Conservation (phyloP, 495 filamentous ascomycete species). For the Aspergillus affinis region DNA sequence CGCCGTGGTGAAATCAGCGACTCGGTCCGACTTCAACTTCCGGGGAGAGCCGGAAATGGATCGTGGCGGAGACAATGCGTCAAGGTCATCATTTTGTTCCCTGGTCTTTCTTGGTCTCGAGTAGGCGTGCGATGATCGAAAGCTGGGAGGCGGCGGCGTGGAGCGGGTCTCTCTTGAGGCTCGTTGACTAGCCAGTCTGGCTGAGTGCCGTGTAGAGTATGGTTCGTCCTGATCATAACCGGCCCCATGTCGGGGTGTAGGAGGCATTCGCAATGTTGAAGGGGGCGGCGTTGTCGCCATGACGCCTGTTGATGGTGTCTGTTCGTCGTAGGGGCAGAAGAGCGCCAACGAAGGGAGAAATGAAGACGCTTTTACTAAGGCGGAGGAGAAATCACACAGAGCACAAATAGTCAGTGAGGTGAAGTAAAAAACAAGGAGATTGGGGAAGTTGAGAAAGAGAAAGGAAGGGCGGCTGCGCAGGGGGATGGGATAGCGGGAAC, state of each 20-base stretch:
- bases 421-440: neutral
- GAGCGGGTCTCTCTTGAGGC: slow-evolving; percentile 30
- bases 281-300: slow-evolving; percentile 66
- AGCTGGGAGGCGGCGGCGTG: slow-evolving; percentile 37
- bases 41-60: slow-evolving; percentile 48
- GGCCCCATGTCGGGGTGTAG: slow-evolving; percentile 69
- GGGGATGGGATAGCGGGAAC: neutral
- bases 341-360: neutral
- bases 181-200: slow-evolving; percentile 47
- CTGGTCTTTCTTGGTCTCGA: slow-evolving; percentile 19
- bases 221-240: slow-evolving; percentile 70
- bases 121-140: slow-evolving; percentile 22
- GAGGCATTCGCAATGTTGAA: slow-evolving; percentile 61
- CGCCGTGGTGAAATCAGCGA: slow-evolving; percentile 7
- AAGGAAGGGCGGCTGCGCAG: neutral
- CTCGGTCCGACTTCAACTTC: slow-evolving; percentile 43
- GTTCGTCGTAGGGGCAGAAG: neutral
- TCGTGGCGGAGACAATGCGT: slow-evolving; percentile 34
- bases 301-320: slow-evolving; percentile 37
- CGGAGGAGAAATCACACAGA: neutral
- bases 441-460: neutral
- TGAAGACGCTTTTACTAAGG: neutral
- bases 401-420: neutral
- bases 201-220: slow-evolving; percentile 53
- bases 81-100: slow-evolving; percentile 22